A percentile compares a stretch with the other conserved stretches of the same genome.
Evolutionary conservation across 169 alveolate species (phyloP).

Genomic region (Plasmodium berghei): DNA sequence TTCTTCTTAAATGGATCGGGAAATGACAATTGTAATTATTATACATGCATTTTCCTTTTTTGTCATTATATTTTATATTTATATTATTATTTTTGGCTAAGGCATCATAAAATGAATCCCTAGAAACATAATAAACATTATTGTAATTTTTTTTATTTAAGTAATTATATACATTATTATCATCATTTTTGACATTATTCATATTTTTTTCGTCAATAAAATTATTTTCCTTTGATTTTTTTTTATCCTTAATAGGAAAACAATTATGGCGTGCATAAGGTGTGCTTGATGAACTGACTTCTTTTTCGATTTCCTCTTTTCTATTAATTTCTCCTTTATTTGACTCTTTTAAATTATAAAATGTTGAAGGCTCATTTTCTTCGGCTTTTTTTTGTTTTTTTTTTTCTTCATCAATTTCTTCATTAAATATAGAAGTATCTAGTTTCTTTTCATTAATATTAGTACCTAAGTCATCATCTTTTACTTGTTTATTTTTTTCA

Average conservation of each 20-base stretch:
- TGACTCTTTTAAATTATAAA: conserved; percentile 20
- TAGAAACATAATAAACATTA: conserved; percentile 29
- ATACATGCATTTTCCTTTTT: conserved; percentile 43
- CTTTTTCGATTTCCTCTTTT: background rate
- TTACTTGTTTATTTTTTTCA: too few species aligned
- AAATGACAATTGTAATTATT: conserved; percentile 75
- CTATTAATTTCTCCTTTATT: conserved; percentile 8
- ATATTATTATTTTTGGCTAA: conserved; percentile 30
- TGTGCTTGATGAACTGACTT: background rate
- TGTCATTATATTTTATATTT: conserved; percentile 4
- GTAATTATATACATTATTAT: conserved; percentile 20
- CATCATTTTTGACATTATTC: conserved; percentile 14
- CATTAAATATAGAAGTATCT: background rate
- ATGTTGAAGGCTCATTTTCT: background rate
- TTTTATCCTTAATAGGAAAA: background rate
- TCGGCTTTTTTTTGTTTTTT: background rate
- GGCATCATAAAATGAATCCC: conserved; percentile 55
- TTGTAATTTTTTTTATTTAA: conserved; percentile 33
- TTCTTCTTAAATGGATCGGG: conserved; percentile 78
- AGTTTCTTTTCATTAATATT: conserved; percentile 5
- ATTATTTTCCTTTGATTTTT: conserved; percentile 12
- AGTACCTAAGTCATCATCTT: background rate
- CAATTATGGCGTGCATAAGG: background rate
- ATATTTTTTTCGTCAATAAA: conserved; percentile 16
- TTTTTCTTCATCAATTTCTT: conserved; percentile 23